Evolutionary conservation across 139 green algal species (phyloP).

Genomic region (Coelastrella sp.): DNA sequence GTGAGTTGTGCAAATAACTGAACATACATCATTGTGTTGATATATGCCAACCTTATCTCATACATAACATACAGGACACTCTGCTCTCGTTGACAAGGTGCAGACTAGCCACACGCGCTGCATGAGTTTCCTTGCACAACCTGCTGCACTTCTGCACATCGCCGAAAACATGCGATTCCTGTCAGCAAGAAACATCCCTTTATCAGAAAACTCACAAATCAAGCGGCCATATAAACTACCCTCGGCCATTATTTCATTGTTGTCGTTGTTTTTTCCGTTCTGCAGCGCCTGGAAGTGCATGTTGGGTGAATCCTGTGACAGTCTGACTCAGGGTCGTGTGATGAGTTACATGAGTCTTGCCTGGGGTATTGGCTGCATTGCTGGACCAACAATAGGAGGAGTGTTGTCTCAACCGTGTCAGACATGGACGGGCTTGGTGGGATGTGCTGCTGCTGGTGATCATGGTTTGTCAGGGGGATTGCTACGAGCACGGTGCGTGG

Average conservation of each 20-base stretch:
- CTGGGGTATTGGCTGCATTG: constrained; percentile 60
- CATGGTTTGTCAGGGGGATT: too few relatives aligned
- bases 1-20: too few relatives aligned
- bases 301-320: constrained; percentile 52
- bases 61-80: too few relatives aligned
- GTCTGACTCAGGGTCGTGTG: background rate
- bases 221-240: too few relatives aligned
- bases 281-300: constrained; percentile 63
- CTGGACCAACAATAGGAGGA: constrained; percentile 59
- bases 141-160: too few relatives aligned
- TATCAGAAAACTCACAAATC: too few relatives aligned
- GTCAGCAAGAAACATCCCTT: too few relatives aligned
- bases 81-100: too few relatives aligned
- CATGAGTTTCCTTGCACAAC: too few relatives aligned
- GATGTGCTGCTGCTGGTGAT: constrained; percentile 45
- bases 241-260: background rate
- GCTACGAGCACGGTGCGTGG: background rate
- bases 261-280: background rate
- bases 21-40: constrained; percentile 76
- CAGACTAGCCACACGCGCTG: too few relatives aligned
- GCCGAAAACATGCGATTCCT: too few relatives aligned
- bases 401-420: constrained; percentile 51
- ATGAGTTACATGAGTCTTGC: constrained; percentile 32
- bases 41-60: too few relatives aligned
- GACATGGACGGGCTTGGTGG: background rate